Evolutionary conservation across 805 yeast species (phyloP).

Genomic region (Isabelozyma gotoi): DNA sequence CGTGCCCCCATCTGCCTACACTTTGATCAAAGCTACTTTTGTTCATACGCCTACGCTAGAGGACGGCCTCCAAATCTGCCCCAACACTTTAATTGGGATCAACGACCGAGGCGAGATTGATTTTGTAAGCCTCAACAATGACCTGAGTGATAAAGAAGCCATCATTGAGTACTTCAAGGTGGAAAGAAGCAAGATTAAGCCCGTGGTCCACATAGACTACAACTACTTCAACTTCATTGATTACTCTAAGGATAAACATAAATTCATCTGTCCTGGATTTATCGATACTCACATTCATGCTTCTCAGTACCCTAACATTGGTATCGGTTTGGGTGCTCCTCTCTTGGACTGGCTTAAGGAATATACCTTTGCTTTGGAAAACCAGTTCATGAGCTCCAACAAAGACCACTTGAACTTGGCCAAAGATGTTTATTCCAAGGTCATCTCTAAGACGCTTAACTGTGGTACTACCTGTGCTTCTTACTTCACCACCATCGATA

Average conservation of each 20-base stretch:
- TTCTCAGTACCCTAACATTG: slow-evolving; percentile 44
- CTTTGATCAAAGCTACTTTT: slow-evolving; percentile 66
- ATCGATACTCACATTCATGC: slow-evolving; percentile 48
- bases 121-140: slow-evolving; percentile 22
- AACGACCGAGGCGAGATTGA: slow-evolving; percentile 53
- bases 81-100: slow-evolving; percentile 64
- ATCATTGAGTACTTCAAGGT: slow-evolving; percentile 16
- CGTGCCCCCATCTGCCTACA: slow-evolving; percentile 58
- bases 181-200: not conserved
- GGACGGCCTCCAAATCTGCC: slow-evolving; percentile 49
- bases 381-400: slow-evolving; percentile 51
- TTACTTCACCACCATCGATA: slow-evolving; percentile 87
- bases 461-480: slow-evolving; percentile 92
- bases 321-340: slow-evolving; percentile 79
- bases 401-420: slow-evolving; percentile 52
- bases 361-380: slow-evolving; percentile 89
- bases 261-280: slow-evolving; percentile 62
- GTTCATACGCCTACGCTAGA: slow-evolving; percentile 69
- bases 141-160: slow-evolving; percentile 10
- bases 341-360: slow-evolving; percentile 84
- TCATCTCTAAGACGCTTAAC: slow-evolving; percentile 65
- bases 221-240: slow-evolving; percentile 22
- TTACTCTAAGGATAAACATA: slow-evolving; percentile 33
- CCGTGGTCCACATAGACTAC: not conserved
- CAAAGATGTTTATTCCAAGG: slow-evolving; percentile 57